phyloP scores from a whole-genome alignment of 2,329 filamentous ascomycete species.

The Lasiodiplodia citricola region DNA sequence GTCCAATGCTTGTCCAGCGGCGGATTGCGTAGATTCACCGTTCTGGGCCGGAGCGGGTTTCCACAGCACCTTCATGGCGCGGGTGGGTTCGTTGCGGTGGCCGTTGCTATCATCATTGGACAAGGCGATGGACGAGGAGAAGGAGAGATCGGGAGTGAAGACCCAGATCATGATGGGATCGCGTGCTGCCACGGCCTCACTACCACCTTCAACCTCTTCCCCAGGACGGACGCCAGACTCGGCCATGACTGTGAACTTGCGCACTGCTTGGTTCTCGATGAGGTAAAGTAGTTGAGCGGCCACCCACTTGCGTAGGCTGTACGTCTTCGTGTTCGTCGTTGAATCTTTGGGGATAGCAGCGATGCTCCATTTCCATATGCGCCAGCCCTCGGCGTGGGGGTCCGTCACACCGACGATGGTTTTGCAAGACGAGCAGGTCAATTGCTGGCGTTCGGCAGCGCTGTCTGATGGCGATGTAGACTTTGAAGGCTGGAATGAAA shows the following conservation, averaged over 20 bases:
- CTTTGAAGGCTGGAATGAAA: background rate
- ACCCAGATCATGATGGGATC: slow-evolving; percentile 54
- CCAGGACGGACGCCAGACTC: background rate
- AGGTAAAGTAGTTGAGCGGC: slow-evolving; percentile 62
- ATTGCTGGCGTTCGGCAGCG: background rate
- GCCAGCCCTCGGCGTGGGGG: slow-evolving; percentile 50
- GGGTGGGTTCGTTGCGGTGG: slow-evolving; percentile 47
- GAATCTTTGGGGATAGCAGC: slow-evolving; percentile 32
- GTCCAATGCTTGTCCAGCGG: slow-evolving; percentile 34
- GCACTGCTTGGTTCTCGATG: slow-evolving; percentile 60
- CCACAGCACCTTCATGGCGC: slow-evolving; percentile 65
- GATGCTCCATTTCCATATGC: slow-evolving; percentile 58
- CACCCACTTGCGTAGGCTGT: slow-evolving; percentile 50
- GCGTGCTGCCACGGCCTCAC: background rate
- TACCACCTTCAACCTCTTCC: background rate
- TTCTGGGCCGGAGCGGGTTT: slow-evolving; percentile 35
- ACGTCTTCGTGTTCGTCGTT: slow-evolving; percentile 28
- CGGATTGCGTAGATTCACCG: slow-evolving; percentile 13
- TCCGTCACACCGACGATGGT: slow-evolving; percentile 49
- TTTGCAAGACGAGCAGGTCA: slow-evolving; percentile 48
- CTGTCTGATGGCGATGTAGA: background rate
- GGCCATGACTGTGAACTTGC: slow-evolving; percentile 52
- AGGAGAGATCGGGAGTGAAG: slow-evolving; percentile 64
- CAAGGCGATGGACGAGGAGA: slow-evolving; percentile 50
- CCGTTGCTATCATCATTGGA: background rate